A percentile compares a stretch with the other conserved stretches of the same genome.
phyloP scores from a whole-genome alignment of 1,284 basidiomycete species.

The Meripilus lineatus region DNA sequence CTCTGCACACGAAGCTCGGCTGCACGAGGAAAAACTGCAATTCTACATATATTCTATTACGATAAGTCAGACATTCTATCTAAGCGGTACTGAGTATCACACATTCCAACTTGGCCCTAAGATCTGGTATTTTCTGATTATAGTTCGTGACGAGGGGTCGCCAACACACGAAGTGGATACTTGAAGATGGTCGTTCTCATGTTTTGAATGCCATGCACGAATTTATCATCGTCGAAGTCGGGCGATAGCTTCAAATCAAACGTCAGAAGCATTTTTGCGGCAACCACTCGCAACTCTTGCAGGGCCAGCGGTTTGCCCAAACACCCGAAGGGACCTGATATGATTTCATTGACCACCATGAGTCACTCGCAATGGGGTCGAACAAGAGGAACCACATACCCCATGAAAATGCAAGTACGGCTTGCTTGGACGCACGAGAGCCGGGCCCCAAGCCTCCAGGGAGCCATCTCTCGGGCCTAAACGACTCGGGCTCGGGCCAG shows the following conservation, averaged over 20 bases:
- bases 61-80: too few species aligned
- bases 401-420: slow-evolving; percentile 15
- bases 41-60: too few species aligned
- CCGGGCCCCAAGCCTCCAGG: slow-evolving; percentile 11
- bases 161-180: slow-evolving; percentile 9
- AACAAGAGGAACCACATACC: slow-evolving; percentile 9
- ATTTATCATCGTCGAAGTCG: slow-evolving; percentile 10
- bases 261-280: slow-evolving; percentile 10
- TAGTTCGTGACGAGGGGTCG: neutral
- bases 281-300: slow-evolving; percentile 10
- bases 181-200: slow-evolving; percentile 12
- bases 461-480: slow-evolving; percentile 79
- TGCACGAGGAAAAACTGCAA: too few species aligned
- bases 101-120: too few species aligned
- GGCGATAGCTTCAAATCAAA: slow-evolving; percentile 15
- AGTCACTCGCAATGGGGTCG: neutral
- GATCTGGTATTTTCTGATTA: too few species aligned
- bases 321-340: slow-evolving; percentile 17
- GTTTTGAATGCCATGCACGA: slow-evolving; percentile 11
- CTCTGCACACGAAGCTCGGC: too few species aligned
- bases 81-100: too few species aligned
- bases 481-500: slow-evolving; percentile 73
- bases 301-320: slow-evolving; percentile 13
- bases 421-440: slow-evolving; percentile 5
- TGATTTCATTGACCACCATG: neutral